Evolutionary conservation across 257 asterid genomes (phyloP).

Genomic region (Gentiana macrophylla): DNA sequence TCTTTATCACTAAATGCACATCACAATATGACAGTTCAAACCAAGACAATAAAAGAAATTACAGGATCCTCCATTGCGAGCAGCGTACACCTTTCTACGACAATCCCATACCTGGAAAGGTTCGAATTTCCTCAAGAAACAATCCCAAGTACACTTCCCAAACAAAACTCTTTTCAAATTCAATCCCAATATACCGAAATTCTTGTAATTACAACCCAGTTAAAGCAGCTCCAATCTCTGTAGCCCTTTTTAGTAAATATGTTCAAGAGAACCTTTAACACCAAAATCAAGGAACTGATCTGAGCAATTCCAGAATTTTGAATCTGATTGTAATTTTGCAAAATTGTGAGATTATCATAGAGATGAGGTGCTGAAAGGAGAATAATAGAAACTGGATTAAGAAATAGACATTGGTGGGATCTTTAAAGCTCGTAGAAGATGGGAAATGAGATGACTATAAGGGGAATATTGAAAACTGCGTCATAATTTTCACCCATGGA

Average conservation of each 20-base stretch:
- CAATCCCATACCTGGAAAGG: conserved; percentile 18
- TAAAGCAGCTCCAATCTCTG: background rate
- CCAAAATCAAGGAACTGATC: conserved; percentile 17
- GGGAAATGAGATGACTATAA: background rate
- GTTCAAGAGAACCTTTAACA: too few relatives aligned
- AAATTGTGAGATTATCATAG: background rate
- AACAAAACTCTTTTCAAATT: background rate
- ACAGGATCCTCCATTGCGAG: conserved; percentile 29
- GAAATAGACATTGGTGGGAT: conserved; percentile 16
- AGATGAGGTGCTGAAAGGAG: background rate
- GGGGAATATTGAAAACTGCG: too few relatives aligned
- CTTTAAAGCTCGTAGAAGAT: conserved; percentile 7
- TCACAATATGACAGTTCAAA: too few relatives aligned
- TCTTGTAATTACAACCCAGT: background rate
- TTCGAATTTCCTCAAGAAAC: background rate
- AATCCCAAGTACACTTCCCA: conserved; percentile 17
- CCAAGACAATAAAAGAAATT: background rate
- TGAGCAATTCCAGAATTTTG: background rate
- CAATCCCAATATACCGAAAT: conserved; percentile 2
- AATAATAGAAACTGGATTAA: background rate
- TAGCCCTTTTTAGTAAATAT: too few relatives aligned
- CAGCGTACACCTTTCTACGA: conserved; percentile 27
- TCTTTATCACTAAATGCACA: too few relatives aligned
- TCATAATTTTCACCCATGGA: too few relatives aligned
- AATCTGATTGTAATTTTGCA: conserved; percentile 12